Base-by-base conservation (phyloP, 2,329 filamentous ascomycete genomes). In the Epichloe aotearoae region DNA sequence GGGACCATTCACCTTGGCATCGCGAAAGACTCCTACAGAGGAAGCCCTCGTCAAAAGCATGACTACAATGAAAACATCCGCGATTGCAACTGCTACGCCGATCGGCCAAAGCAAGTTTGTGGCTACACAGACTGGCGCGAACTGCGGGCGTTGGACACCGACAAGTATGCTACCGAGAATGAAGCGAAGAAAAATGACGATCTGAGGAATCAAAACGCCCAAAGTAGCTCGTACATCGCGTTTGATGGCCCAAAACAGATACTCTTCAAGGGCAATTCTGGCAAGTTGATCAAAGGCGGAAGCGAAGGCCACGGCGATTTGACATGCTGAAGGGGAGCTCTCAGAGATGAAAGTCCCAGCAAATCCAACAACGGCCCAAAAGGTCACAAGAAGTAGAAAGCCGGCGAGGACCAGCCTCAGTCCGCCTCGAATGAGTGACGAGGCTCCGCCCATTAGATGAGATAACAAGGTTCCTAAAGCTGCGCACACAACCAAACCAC, bases 321-420 rank as follows among this genome's bases (percentile, higher is more conserved):
- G 76, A 59, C 79, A 82, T 12, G 68, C 65, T 15, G 68, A 62
- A 17, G 64, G 53, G 34, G 71, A 69, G 34, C 61, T 62, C 36
- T 69, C 60, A 54, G 72, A 64, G 61, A 78, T 67, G 49, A 76
- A 59, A 23, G 73, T 73, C 30, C 74, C 64, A 50, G 74, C 63
- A 54, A 81, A 80, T 51, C 71, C 71, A 54, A 70, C 61, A 40
- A 74, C 64, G 45, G 76, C 75, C 78, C 78, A 82, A 46, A 77
- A 66, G 56, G 71, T 69, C 33, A 74, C 68, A 52, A 71, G 68
- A 26, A 70, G 54, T 59, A 80, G 69, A 61, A 79, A 80, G 56
- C 68, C 63, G 59, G 73, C 66, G 75, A 81, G 77, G 76, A 73
- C 76, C 76, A 81, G 77, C 77, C 77, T 80, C 76, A 73, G 71